Base-by-base conservation (phyloP, 306 rosid genomes). In the Clitoria ternatea region DNA sequence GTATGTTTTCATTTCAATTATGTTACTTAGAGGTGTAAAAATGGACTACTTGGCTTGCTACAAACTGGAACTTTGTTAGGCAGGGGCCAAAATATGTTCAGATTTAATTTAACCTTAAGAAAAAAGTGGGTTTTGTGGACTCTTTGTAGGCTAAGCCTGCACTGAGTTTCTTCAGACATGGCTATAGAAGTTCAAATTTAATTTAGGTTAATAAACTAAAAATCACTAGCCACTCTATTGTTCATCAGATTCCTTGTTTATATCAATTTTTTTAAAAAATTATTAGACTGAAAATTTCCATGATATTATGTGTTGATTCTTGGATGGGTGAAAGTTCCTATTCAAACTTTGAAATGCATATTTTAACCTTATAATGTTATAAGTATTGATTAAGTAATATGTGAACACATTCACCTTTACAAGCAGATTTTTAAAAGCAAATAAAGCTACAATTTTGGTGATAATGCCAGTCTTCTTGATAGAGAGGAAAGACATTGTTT, bases 351-450 rank as follows among this genome's bases (percentile, higher is more conserved):
- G 42, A 20, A 20, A 22, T 44, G 77, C 26, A 55, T 73, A 47
- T 40, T 64, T 36, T 50, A 50, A 61, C 37, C 53, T 48, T 22
- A 24, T 43, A 17, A 27, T 32, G 7, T 40, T 36, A 43, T 32
- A 15, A 32, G 57, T 32, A 26, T 22, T 56, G 26, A 30, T 53
- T 19, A 42, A 53, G 50, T 61, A 57, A 77, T 19, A 53, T 24
- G n/a, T 65, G 55, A 17, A 53, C 47, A n/a, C 49, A 19, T 36
- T 65, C 33, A 69, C 69, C 68, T 60, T 57, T 62, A 2, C 56
- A 49, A 77, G 49, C 86, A 92, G 98, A 61, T 80, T 79, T 75
- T 83, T 80, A 26, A 85, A 79, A 83, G 82, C 85, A 76, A 88
- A 83, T 44, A 81, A 69, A 66, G 74, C 69, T 63, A 66, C 73